Conservation (phyloP, 1,284 basidiomycete species). For the Malassezia pachydermatis region DNA sequence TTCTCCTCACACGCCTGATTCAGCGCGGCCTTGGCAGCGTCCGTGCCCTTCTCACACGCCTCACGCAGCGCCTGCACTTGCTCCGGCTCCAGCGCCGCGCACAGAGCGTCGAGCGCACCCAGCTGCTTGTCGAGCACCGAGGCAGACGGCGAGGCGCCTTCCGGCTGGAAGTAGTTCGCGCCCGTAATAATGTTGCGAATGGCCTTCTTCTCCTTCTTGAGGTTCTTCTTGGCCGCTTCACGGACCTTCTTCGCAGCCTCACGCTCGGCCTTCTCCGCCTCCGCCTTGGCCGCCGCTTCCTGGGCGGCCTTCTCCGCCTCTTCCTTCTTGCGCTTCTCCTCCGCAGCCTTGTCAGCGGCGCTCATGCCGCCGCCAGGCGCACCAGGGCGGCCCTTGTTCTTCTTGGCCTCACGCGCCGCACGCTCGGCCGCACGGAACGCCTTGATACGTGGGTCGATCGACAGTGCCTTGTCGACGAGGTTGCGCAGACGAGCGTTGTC, state of each 20-base stretch:
- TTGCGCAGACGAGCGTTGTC: slow-evolving; percentile 81
- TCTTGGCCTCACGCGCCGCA: slow-evolving; percentile 85
- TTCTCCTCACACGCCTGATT: slow-evolving; percentile 51
- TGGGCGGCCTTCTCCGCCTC: slow-evolving; percentile 62
- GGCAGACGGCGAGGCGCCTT: slow-evolving; percentile 51
- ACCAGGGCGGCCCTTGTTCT: slow-evolving; percentile 55
- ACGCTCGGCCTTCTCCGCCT: slow-evolving; percentile 55
- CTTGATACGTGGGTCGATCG: slow-evolving; percentile 88
- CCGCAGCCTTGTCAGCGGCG: slow-evolving; percentile 33
- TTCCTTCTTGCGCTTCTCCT: slow-evolving; percentile 56
- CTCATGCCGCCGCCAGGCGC: slow-evolving; percentile 19
- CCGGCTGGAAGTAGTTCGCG: slow-evolving; percentile 56
- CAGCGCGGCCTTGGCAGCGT: slow-evolving; percentile 50
- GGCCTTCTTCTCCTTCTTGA: slow-evolving; percentile 47
- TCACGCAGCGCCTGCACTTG: slow-evolving; percentile 53
- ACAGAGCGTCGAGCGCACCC: slow-evolving; percentile 53
- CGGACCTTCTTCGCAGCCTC: slow-evolving; percentile 89
- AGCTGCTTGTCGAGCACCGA: slow-evolving; percentile 54
- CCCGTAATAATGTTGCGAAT: slow-evolving; percentile 51
- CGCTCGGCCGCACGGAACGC: slow-evolving; percentile 94
- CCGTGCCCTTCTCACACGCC: slow-evolving; percentile 48
- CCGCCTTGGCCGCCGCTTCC: slow-evolving; percentile 59
- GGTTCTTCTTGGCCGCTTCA: slow-evolving; percentile 52
- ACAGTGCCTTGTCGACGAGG: slow-evolving; percentile 77
- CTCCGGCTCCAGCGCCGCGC: slow-evolving; percentile 52